Evolutionary conservation across 345 rosid genomes (phyloP).

Genomic region (Populus davidiana): DNA sequence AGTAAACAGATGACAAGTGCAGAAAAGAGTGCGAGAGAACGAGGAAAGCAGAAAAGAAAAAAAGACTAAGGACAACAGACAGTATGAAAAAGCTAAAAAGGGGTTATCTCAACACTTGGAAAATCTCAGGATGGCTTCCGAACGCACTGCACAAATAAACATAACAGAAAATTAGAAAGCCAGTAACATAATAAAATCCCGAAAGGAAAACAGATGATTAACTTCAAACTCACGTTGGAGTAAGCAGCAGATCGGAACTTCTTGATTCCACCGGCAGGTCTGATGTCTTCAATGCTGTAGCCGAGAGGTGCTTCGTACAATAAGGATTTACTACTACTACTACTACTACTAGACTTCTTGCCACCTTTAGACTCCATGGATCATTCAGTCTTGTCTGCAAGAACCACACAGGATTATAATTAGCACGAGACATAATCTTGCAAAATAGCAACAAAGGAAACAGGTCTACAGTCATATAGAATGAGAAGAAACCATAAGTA

Average conservation of each 20-base stretch:
- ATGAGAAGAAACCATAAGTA: too few species aligned
- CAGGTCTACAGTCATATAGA: neutral
- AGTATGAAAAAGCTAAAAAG: constrained; percentile 10
- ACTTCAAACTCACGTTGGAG: constrained; percentile 27
- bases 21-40: constrained; percentile 37
- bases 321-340: constrained; percentile 26
- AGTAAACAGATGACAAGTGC: constrained; percentile 22
- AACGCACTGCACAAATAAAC: constrained; percentile 22
- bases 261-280: constrained; percentile 35
- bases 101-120: constrained; percentile 15
- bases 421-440: neutral
- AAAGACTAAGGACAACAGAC: neutral
- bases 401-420: neutral
- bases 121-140: constrained; percentile 25
- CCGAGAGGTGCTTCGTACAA: constrained; percentile 35
- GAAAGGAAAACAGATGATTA: neutral
- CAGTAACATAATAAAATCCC: neutral
- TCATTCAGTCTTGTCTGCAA: constrained; percentile 24
- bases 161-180: neutral
- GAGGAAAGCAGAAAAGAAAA: constrained; percentile 31
- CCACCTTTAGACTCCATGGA: constrained; percentile 39
- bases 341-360: constrained; percentile 28
- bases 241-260: constrained; percentile 38
- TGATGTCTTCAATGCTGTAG: constrained; percentile 35
- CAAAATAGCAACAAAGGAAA: neutral